Conservation (phyloP, 164 flowering plant genomes). For the Sedum album region DNA sequence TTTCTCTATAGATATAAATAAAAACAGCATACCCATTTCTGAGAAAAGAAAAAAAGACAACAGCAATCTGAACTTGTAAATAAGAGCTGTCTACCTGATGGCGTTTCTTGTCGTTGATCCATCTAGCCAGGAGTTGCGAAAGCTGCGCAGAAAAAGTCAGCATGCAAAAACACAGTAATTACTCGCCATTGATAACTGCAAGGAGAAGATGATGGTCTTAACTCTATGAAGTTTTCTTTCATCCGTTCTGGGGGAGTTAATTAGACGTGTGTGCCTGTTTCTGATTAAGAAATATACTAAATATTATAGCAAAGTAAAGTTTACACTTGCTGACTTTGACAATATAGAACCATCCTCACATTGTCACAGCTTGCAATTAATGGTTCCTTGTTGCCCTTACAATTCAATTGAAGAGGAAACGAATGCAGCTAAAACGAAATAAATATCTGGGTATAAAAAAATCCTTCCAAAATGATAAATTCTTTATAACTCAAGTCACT, state of each 20-base stretch:
- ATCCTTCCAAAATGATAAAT: no score
- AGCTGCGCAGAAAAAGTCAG: background rate
- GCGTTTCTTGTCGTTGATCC: background rate
- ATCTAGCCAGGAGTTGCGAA: background rate
- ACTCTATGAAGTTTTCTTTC: background rate
- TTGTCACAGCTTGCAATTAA: no score
- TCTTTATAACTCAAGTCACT: no score
- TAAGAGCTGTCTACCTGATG: slow-evolving; percentile 3
- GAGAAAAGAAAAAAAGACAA: background rate
- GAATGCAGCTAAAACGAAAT: no score
- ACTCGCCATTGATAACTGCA: background rate
- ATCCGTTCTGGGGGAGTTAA: background rate
- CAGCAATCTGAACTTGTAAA: background rate
- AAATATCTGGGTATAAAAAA: no score
- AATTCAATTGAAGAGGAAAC: no score
- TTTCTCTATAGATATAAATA: background rate
- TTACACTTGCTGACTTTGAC: no score
- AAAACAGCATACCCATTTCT: background rate
- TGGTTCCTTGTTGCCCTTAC: no score
- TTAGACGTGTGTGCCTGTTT: background rate
- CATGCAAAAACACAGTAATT: background rate
- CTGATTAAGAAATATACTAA: background rate
- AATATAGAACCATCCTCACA: no score
- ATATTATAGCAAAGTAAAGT: background rate
- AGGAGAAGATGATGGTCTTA: background rate